Base-by-base conservation (phyloP, 495 filamentous ascomycete genomes). In the Penicillium samsonianum region DNA sequence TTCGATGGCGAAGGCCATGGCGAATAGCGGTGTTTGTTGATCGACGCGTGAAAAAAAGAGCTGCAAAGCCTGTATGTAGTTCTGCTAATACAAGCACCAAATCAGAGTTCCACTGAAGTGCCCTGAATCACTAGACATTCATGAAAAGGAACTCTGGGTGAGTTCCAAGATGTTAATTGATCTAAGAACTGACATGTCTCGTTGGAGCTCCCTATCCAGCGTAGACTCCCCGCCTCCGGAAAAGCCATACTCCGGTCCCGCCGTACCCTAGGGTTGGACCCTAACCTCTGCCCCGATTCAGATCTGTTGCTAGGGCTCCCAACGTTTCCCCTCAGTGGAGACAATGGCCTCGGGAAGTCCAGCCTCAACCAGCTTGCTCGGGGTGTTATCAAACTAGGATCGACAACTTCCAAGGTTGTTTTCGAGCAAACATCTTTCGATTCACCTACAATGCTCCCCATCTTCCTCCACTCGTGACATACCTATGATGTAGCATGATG, bases 1-100 rank as follows among this genome's bases (percentile, higher is more conserved):
- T 68, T 88, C 85, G 50, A 86, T 68, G 35, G 71, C 59, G 31
- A 72, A 65, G 33, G 67, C 67, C 78, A 81, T 80, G 53, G 48
- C 62, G 52, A 63, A 48, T 37, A n/a, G 12, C 35, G n/a, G 38
- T 46, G 28, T 12, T 38, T 46, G 28, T 12, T 38, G 26, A 42
- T 41, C 38, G 43, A 49, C 38, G 59, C 51, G 53, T 43, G 40
- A 42, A 41, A 44, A 54, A 35, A 44, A 20, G 26, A 47, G 25
- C 37, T 51, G 22, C 38, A 31, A 40, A 46, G 33, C 33, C 35
- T 17, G 28, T 50, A 14, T 14, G 33, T 50, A 14, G n/a, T 7
- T 33, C 7, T 22, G 9, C 9, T 12, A 11, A 20, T 14, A 19
- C 16, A 31, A 31, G 37, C 16, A 26, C 25, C 23, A 30, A 20